Conservation (phyloP, 1,284 basidiomycete species). For the Sanghuangporus sanghuang region DNA sequence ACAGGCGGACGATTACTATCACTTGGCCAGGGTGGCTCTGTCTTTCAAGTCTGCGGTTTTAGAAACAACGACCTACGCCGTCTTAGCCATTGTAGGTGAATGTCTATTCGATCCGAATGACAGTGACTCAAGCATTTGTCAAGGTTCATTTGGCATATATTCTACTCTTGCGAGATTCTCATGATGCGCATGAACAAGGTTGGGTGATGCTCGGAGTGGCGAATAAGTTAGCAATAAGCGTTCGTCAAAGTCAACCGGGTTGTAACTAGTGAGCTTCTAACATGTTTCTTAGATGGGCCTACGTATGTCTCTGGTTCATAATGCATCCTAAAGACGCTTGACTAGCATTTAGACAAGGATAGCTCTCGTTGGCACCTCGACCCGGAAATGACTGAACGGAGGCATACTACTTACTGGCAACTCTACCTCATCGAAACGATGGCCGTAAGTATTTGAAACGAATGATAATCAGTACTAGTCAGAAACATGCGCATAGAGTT, state of each 20-base stretch:
- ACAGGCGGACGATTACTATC: constrained; percentile 54
- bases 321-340: not conserved
- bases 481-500: constrained; percentile 39
- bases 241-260: constrained; percentile 27
- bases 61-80: constrained; percentile 45
- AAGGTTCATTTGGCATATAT: constrained; percentile 56
- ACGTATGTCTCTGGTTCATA: constrained; percentile 37
- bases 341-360: constrained; percentile 46
- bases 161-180: constrained; percentile 49
- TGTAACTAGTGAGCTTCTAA: not conserved
- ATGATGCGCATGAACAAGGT: constrained; percentile 40
- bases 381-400: constrained; percentile 37
- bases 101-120: not conserved
- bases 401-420: constrained; percentile 61
- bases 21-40: constrained; percentile 48
- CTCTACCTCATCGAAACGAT: constrained; percentile 53
- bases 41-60: constrained; percentile 38
- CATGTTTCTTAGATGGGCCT: constrained; percentile 49
- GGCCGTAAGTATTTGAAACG: constrained; percentile 37
- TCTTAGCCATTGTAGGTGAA: constrained; percentile 45
- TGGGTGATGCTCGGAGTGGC: constrained; percentile 55
- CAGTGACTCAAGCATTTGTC: not conserved
- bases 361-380: constrained; percentile 53
- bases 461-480: not conserved
- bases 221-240: constrained; percentile 51